Percentiles rank a stretch among this genome's conserved stretches.
Evolutionary conservation across 164 flowering plant species (phyloP).

Genomic region (Dillenia suffruticosa): DNA sequence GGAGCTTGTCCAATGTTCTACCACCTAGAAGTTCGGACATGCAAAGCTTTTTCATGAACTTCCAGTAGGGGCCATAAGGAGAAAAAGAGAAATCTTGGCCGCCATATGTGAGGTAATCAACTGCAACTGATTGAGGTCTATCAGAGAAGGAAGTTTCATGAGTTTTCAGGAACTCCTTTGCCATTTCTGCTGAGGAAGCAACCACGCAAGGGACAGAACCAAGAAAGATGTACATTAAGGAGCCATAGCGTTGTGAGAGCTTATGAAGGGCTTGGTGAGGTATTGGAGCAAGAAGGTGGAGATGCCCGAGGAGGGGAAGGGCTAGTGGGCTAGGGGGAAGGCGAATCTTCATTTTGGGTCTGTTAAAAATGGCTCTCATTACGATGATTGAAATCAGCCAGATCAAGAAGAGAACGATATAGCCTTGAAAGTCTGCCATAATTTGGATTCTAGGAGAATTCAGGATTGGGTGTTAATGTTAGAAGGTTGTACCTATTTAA

Average conservation of each 20-base stretch:
- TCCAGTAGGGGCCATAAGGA: slow-evolving; percentile 46
- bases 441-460: not conserved
- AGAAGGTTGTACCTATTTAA: not conserved
- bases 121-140: slow-evolving; percentile 18
- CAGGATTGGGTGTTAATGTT: not conserved
- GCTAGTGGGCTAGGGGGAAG: slow-evolving; percentile 44
- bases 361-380: slow-evolving; percentile 9
- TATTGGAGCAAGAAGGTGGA: slow-evolving; percentile 32
- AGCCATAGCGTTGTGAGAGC: slow-evolving; percentile 32
- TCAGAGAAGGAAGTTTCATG: slow-evolving; percentile 29
- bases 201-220: slow-evolving; percentile 32
- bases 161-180: slow-evolving; percentile 41
- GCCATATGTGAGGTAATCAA: slow-evolving; percentile 29
- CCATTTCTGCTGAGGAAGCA: slow-evolving; percentile 34
- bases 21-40: slow-evolving; percentile 35
- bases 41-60: slow-evolving; percentile 49
- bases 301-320: slow-evolving; percentile 45
- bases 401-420: slow-evolving; percentile 7
- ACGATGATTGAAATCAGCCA: slow-evolving; percentile 12
- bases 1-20: slow-evolving; percentile 14
- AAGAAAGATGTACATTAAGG: slow-evolving; percentile 27
- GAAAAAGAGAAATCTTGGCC: slow-evolving; percentile 25
- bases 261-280: slow-evolving; percentile 38
- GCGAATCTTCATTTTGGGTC: not conserved
- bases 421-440: slow-evolving; percentile 10